Evolutionary conservation across 495 filamentous ascomycete genomes (phyloP), one percentile per base, ranked within the genome.

Genomic region (Aspergillus wentii): DNA sequence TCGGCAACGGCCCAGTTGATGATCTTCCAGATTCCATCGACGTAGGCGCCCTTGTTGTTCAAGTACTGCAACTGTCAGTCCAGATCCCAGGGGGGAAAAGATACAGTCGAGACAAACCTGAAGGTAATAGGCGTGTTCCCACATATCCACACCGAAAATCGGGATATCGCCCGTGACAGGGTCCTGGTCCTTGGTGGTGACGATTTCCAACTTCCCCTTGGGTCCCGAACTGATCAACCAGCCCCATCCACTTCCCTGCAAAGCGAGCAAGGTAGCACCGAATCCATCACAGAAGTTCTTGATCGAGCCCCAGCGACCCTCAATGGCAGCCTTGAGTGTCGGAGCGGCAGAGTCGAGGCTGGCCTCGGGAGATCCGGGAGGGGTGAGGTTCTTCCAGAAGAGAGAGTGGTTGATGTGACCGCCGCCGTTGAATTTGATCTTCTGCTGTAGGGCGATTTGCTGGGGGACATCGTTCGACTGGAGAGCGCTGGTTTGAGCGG

Each of bases 31-130:
- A 97, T 83, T 21, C 83, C 85, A 28, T 80, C 76, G 45, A 96
- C 91, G 63, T 98, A 98, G 48, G 89, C 86, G 10, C 85, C 92
- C 73, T 98, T 98, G 47, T 91, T 83, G 65, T 96, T 98, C 64
- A 94, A 70, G 56, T 98, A 98, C 74, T 98, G 80, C 22, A 41
- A 90, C 61, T 51, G 22, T 52, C 19, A 46, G 20, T 31, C 35
- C 11, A 35, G 13, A 14, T 13, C n/a, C n/a, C 19, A 31, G 13
- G 0, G 23, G 0, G 19, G 26, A 8, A 22, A 33, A 23, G 35
- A 6, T 31, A 21, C 9, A 32, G 41, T 17, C 6, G 30, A 33
- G 32, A 64, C 67, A 51, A 48, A 76, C 69, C 55, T 68, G 61
- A 19, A 71, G 47, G 41, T 83, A 85, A 51, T 78, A 88, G 32